Conservation (phyloP, 192 early-diverging fungal genomes). For the Endogone sp. region DNA sequence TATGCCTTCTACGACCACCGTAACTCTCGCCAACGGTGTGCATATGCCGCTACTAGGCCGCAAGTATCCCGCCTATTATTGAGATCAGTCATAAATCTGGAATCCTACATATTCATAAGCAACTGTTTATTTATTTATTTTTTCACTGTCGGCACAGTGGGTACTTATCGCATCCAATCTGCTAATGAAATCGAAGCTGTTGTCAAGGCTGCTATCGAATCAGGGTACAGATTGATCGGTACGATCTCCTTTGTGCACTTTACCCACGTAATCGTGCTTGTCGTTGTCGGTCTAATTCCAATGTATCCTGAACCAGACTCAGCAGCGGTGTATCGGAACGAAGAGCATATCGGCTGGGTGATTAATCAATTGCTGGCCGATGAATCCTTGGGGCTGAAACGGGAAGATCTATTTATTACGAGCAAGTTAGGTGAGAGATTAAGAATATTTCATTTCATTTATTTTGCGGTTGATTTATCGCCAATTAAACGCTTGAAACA, state of each 20-base stretch:
- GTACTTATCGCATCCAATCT: neutral
- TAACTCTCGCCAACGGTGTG: too few species aligned
- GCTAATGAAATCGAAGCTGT: neutral
- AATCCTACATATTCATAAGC: too few species aligned
- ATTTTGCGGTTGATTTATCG: too few species aligned
- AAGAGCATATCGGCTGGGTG: slow-evolving; percentile 48
- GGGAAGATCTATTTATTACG: slow-evolving; percentile 65
- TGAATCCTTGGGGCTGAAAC: slow-evolving; percentile 34
- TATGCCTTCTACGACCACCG: too few species aligned
- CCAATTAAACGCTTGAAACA: slow-evolving; percentile 6
- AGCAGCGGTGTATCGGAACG: slow-evolving; percentile 65
- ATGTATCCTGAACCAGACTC: too few species aligned
- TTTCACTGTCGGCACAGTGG: too few species aligned
- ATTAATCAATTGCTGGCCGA: slow-evolving; percentile 44
- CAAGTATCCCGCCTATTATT: too few species aligned
- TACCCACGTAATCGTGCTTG: neutral
- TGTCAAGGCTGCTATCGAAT: neutral
- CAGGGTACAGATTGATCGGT: slow-evolving; percentile 11
- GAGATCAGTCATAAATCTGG: too few species aligned
- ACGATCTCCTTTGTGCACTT: slow-evolving; percentile 41
- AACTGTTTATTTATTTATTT: too few species aligned
- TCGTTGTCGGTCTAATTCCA: neutral
- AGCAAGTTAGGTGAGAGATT: slow-evolving; percentile 56
- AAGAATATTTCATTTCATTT: neutral
- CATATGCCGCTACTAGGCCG: too few species aligned